Evolutionary conservation across 257 asterid genomes (phyloP).

Genomic region (Voacanga thouarsii): DNA sequence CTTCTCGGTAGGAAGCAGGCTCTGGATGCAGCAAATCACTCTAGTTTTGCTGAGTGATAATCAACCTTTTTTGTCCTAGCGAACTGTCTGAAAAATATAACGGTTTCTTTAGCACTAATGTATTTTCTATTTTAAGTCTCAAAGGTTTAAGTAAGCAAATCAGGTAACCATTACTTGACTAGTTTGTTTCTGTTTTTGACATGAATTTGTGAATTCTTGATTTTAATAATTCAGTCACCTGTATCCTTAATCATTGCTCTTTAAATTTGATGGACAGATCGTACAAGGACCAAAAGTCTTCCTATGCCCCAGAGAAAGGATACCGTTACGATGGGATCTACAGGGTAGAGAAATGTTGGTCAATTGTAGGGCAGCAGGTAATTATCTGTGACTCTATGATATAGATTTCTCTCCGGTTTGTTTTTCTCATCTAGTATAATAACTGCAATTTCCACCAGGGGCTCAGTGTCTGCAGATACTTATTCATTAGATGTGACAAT

Average conservation of each 20-base stretch:
- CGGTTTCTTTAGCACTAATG: too few relatives aligned
- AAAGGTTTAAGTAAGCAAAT: neutral
- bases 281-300: constrained; percentile 67
- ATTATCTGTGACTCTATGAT: neutral
- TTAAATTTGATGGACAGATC: constrained; percentile 50
- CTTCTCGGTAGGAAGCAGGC: too few relatives aligned
- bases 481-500: constrained; percentile 82
- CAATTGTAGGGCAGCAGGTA: constrained; percentile 71
- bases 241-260: neutral
- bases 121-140: too few relatives aligned
- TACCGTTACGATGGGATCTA: constrained; percentile 81
- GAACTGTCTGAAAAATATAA: too few relatives aligned
- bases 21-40: too few relatives aligned
- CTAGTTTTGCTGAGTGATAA: too few relatives aligned
- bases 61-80: too few relatives aligned
- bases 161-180: neutral
- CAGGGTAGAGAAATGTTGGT: constrained; percentile 77
- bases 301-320: constrained; percentile 75
- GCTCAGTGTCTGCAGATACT: constrained; percentile 70
- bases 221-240: neutral
- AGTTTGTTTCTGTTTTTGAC: neutral
- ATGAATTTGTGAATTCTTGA: neutral
- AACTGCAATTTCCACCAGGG: constrained; percentile 36
- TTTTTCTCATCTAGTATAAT: constrained; percentile 11
- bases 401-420: constrained; percentile 2